Percentiles rank a stretch among this genome's conserved stretches.
These are phyloP conservation scores for Byssothecium circinans DNA, from an alignment of 2,329 filamentous ascomycete genomes.

Conservation along the genomic window DNA sequence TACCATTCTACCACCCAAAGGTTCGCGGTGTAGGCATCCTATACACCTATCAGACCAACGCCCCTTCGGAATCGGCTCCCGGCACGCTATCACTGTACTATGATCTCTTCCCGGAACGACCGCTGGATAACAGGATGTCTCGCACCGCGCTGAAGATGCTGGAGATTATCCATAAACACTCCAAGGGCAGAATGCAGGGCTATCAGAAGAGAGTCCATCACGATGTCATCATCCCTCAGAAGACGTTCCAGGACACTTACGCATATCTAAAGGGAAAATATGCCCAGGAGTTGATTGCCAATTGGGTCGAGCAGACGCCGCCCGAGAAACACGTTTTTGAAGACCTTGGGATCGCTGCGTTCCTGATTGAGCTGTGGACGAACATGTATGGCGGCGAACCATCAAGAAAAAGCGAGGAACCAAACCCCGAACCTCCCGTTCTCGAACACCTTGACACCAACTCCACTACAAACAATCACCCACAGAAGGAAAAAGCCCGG, in stretches of 20 bases:
- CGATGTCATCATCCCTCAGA: constrained; percentile 77
- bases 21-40: constrained; percentile 75
- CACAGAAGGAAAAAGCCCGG: constrained; percentile 13
- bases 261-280: constrained; percentile 77
- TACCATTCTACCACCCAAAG: constrained; percentile 87
- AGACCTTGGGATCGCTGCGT: constrained; percentile 86
- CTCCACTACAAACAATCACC: background rate
- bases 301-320: constrained; percentile 85
- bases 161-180: constrained; percentile 71
- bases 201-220: constrained; percentile 83
- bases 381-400: constrained; percentile 67
- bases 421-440: background rate
- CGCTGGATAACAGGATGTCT: constrained; percentile 56
- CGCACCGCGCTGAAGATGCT: constrained; percentile 72
- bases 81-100: constrained; percentile 56
- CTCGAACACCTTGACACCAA: constrained; percentile 11
- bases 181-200: constrained; percentile 63
- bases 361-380: constrained; percentile 87
- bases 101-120: constrained; percentile 46
- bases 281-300: constrained; percentile 67
- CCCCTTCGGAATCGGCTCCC: constrained; percentile 21
- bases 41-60: constrained; percentile 62
- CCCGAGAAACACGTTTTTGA: constrained; percentile 94
- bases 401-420: constrained; percentile 3
- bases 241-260: constrained; percentile 80